These are phyloP conservation scores for Tirmania nivea DNA, from an alignment of 495 filamentous ascomycete genomes.

Conservation along the genomic window DNA sequence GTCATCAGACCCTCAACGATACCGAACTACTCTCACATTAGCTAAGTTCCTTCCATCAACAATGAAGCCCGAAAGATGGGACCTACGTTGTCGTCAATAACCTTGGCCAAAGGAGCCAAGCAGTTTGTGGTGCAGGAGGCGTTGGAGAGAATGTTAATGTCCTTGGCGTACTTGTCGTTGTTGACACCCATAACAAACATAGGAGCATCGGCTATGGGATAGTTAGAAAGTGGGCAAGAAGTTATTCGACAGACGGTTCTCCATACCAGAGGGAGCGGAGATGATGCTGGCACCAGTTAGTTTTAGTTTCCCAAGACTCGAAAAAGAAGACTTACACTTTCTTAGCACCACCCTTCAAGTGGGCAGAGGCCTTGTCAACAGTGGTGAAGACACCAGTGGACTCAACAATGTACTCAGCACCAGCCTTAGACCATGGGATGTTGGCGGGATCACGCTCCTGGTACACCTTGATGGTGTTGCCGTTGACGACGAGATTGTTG, in stretches of 20 bases:
- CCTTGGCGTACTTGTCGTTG: slow-evolving; percentile 71
- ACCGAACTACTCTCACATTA: slow-evolving; percentile 29
- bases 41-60: neutral
- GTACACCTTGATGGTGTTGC: slow-evolving; percentile 94
- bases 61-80: neutral
- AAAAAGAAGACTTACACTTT: slow-evolving; percentile 36
- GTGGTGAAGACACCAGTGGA: slow-evolving; percentile 99
- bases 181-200: slow-evolving; percentile 99
- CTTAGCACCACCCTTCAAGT: slow-evolving; percentile 98
- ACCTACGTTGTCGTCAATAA: slow-evolving; percentile 66
- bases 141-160: slow-evolving; percentile 88
- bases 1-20: slow-evolving; percentile 99
- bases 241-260: slow-evolving; percentile 1
- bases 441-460: slow-evolving; percentile 68
- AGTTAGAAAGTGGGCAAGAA: too few relatives aligned
- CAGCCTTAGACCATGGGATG: slow-evolving; percentile 81
- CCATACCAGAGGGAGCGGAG: slow-evolving; percentile 5
- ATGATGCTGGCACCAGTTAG: slow-evolving; percentile 5
- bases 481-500: slow-evolving; percentile 62
- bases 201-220: slow-evolving; percentile 59
- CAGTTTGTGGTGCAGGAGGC: slow-evolving; percentile 99
- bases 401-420: slow-evolving; percentile 91
- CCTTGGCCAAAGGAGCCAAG: slow-evolving; percentile 96
- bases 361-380: slow-evolving; percentile 77
- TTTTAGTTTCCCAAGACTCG: neutral